Evolutionary conservation across 192 early-diverging fungal species (phyloP).

Genomic region (Backusella psychrophila): DNA sequence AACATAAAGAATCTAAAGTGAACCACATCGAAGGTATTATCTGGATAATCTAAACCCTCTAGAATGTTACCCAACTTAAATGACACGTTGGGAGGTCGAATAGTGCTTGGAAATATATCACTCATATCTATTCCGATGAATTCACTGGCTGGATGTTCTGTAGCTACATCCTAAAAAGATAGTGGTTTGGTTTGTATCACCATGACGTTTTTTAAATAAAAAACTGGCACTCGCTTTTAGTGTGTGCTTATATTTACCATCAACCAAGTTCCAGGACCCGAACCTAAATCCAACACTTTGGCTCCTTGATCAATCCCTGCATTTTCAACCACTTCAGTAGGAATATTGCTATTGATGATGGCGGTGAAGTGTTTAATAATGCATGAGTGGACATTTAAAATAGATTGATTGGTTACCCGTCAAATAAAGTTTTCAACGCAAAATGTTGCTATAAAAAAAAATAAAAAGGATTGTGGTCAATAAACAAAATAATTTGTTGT

Average conservation of each 20-base stretch:
- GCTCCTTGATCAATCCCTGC: conserved; percentile 1
- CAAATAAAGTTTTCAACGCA: conserved; percentile 15
- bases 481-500: neutral
- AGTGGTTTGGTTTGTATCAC: neutral
- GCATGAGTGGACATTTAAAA: neutral
- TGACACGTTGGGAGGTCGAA: conserved; percentile 19
- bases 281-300: conserved; percentile 29
- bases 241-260: conserved; percentile 1
- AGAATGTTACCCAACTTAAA: conserved; percentile 20
- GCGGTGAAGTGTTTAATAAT: neutral
- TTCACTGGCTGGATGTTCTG: conserved; percentile 23
- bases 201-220: neutral
- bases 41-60: conserved; percentile 12
- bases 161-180: conserved; percentile 19
- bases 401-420: conserved; percentile 1
- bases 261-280: conserved; percentile 25
- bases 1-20: conserved; percentile 14
- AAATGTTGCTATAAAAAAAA: conserved; percentile 7
- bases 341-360: conserved; percentile 11
- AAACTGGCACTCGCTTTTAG: neutral
- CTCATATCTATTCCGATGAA: conserved; percentile 30
- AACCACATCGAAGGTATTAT: conserved; percentile 22
- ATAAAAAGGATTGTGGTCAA: neutral
- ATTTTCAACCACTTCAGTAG: neutral
- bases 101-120: conserved; percentile 8